Base-by-base conservation (phyloP, 768 basidiomycete species). In the Naganishia randhawae region DNA sequence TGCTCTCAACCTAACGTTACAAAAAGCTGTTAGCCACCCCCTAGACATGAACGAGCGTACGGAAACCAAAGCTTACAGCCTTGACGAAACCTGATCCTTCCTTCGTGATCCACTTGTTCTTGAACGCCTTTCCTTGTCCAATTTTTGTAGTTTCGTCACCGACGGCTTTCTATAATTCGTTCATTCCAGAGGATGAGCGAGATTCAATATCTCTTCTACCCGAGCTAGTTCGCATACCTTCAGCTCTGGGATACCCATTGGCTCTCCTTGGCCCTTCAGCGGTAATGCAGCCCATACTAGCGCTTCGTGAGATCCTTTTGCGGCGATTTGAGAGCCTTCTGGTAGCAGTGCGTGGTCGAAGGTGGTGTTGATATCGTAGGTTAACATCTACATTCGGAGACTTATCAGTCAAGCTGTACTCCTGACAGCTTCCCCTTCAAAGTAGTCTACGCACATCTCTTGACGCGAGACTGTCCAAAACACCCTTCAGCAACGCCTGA, bases 101-200 rank as follows among this genome's bases (percentile, higher is more conserved):
- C 80, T 97, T 98, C 25, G 83, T 84, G 70, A 98, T 92, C 96
- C 96, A 99, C 66, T 89, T 90, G 73, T 90, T 92, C 83, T 94
- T 97, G 85, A 99, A 96, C 22, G 95, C 96, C 71, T 89, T 86
- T 10, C 89, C 89, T 82, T 98, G 96, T 0, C 96, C 96, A 67
- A 97, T 85, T 81, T 94, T 96, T 17, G 91, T 88, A 8, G 86
- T 85, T 73, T 96, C 92, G 67, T 90, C 89, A 16, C 95, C 95
- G 16, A 98, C 85, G n/a, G 72, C 66, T 69, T 77, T 76, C 77
- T 81, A 50, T 19, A 8, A 16, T 5, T 0, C 3, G n/a, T 10
- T 50, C 54, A n/a, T 25, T 50, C 32, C 13, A 3, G 13, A 22
- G 4, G 48, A 48, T 17, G 9, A 39, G 42, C 61, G 3, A 11